Evolutionary conservation across 805 yeast genomes (phyloP), one percentile per base, ranked within the genome.

Genomic region (Sugiyamaella lignohabitans): DNA sequence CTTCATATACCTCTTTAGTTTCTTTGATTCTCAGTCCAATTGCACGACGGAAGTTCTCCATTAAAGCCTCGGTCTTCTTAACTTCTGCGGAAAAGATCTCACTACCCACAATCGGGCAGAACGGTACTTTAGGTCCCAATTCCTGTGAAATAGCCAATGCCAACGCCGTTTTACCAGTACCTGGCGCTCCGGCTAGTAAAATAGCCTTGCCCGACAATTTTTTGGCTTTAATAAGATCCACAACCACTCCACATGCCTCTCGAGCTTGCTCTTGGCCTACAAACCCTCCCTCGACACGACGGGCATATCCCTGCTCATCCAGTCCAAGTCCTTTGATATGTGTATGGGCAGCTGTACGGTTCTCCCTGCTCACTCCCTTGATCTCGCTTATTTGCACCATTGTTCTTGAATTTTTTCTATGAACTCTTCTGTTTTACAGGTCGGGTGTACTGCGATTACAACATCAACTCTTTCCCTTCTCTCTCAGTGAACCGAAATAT

Each of bases 181-280:
- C 96, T 6, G 98, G 98, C 4, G 95, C 95, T 44, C 98, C 98
- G 0, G 98, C 98, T 46, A 93, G 74, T 50, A 93, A 68, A 43
- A 93, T 80, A n/a, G 96, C 98, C 61, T 91, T 85, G 23, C 98
- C 98, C 43, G 95, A 84, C 82, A 93, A 84, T 66, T 82, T 87
- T 59, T 87, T 87, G 27, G 86, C 82, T 67, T 88, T 89, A 69
- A 93, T 87, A 68, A 93, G 73, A 67, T 93, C 97, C 35, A 91
- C 95, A 53, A 93, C 78, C 46, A 93, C 83, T 53, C 98, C 98
- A 61, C 96, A 88, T 0, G 97, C 98, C 68, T 70, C 75, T 35
- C 74, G 64, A 17, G 93, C 93, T 47, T 71, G 74, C 27, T 70
- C 65, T 63, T 84, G 93, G 46, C 89, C 93, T 44, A 83, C 86